Base-by-base conservation (phyloP, 768 basidiomycete genomes). In the Pulveroboletus sp. region DNA sequence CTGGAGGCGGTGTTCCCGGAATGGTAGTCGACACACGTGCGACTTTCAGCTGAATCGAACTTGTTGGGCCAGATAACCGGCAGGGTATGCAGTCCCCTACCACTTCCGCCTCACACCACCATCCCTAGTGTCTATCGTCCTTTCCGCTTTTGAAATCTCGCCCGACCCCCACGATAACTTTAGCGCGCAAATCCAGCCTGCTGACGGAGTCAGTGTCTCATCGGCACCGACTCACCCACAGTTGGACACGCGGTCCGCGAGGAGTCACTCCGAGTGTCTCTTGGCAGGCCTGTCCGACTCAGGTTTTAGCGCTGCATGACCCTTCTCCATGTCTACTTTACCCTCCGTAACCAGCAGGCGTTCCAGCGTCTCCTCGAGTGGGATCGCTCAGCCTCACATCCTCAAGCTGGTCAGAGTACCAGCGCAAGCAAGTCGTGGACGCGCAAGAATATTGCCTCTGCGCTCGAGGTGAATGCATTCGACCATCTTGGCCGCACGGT, bases 271-370 rank as follows among this genome's bases (percentile, higher is more conserved):
- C 14, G 17, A 21, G 61, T 55, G 60, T 56, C 63, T 65, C 65
- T 55, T 18, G 18, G 55, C 51, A 47, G 57, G 42, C 54, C 56
- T 49, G 54, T 59, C 59, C 56, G 48, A 48, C 55, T 43, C 24
- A 14, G 30, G 21, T 7, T 24, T 17, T 48, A 50, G 52, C 47
- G 50, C 57, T 83, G 80, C 66, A 89, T 88, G 86, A 88, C 76
- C 76, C 76, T 80, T 71, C 85, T 90, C 71, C 89, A 89, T 86
- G 82, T 76, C 51, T 78, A 81, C 69, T 86, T 87, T 63, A 66
- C 74, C 65, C 78, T 82, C 62, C 76, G 82, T 62, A 80, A 86
- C 67, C 80, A 85, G 68, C 81, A 82, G 68, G 84, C 79, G 44
- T 91, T 91, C 67, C 85, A 85, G 63, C 83, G 82, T 57, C 74